Evolutionary conservation across 2,329 filamentous ascomycete species (phyloP).

Genomic region (Exophiala mesophila): DNA sequence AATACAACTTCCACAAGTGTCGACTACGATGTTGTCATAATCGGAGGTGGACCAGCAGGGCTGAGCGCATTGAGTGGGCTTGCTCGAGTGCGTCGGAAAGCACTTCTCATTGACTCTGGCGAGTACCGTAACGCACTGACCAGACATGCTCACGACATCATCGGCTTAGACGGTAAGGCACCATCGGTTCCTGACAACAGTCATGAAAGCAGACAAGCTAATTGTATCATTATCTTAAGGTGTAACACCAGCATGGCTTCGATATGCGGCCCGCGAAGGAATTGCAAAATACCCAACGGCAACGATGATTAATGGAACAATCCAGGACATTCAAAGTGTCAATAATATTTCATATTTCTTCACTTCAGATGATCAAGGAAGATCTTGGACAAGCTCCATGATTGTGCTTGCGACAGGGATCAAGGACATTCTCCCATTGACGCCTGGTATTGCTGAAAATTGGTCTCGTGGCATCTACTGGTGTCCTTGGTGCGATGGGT

Average conservation of each 20-base stretch:
- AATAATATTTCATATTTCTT: conserved; percentile 46
- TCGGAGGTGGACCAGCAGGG: conserved; percentile 56
- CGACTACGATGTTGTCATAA: conserved; percentile 52
- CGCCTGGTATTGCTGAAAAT: conserved; percentile 51
- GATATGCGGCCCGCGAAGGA: conserved; percentile 50
- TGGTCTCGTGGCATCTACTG: conserved; percentile 59
- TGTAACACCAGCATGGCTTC: conserved; percentile 51
- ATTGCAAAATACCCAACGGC: conserved; percentile 50
- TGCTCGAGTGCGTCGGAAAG: conserved; percentile 53
- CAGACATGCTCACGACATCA: conserved; percentile 57
- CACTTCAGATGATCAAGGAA: conserved; percentile 35
- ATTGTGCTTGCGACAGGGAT: conserved; percentile 56
- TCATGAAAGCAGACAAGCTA: background rate
- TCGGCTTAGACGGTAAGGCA: conserved; percentile 53
- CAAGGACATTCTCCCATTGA: conserved; percentile 50
- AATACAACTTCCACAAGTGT: too few species aligned
- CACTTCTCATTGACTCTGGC: conserved; percentile 55
- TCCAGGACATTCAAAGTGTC: conserved; percentile 34
- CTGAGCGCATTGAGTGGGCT: conserved; percentile 53
- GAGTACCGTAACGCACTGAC: conserved; percentile 55
- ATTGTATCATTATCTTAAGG: conserved; percentile 35
- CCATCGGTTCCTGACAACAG: background rate
- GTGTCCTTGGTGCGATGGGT: conserved; percentile 62
- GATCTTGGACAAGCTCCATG: conserved; percentile 47
- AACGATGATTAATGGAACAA: conserved; percentile 49